Base-by-base conservation (phyloP, 2,329 filamentous ascomycete genomes). In the Chaetothyriales sp. region DNA sequence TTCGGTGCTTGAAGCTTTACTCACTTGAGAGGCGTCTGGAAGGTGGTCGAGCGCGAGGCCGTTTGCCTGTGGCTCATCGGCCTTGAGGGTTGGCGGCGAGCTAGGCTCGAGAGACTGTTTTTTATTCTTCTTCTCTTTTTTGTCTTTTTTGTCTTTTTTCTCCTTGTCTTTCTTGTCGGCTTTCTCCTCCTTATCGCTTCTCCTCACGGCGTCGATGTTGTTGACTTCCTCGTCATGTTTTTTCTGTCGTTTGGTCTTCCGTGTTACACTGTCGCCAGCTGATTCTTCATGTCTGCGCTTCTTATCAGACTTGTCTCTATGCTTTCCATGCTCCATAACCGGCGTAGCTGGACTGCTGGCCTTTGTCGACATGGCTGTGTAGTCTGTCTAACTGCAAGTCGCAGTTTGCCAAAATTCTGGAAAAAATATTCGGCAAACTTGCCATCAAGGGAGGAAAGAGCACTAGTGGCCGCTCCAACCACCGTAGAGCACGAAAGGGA, bases 221-320 rank as follows among this genome's bases (percentile, higher is more conserved):
- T 45, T 15, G 32, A 15, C 12, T 5, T 39, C 32, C 12, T 39
- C 32, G 32, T 15, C 32, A 39, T 39, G 32, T 39, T 39, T 39
- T 39, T 39, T 39, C 32, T 15, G 32, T 39, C 32, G 32, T 39
- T 39, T 39, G 15, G 8, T 39, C 19, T 45, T 20, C 10, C 10
- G 12, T 26, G 7, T 12, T 6, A 10, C 22, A 10, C 22, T 45
- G 43, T 45, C 43, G 4, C 19, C 43, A 15, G 18, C 43, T 10
- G 43, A 20, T 26, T 45, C 43, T 45, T 45, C 43, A 20, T 45
- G n/a, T 45, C 43, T 45, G 25, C 50, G 50, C 43, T 52, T 52
- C 47, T 52, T 52, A 12, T 49, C 48, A 12, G 50, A 19, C 7
- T 44, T 26, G 22, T 10, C 43, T n/a, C 18, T 45, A 10, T 45